A percentile compares a stretch with the other conserved stretches of the same genome.
Conservation (phyloP, 306 rosid genomes). For the Hippophae tibetana region DNA sequence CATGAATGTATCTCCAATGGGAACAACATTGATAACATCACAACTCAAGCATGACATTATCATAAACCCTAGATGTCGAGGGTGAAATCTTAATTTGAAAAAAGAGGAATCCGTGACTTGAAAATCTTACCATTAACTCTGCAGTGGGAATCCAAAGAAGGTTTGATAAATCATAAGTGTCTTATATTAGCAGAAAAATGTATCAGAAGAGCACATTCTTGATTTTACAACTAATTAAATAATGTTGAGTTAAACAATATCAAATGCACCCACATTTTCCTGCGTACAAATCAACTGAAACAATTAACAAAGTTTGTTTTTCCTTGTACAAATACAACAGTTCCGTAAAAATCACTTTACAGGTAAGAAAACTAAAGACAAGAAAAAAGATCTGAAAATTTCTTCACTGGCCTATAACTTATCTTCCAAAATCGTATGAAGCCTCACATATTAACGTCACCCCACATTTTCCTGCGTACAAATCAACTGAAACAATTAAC, state of each 20-base stretch:
- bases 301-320: slow-evolving; percentile 26
- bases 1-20: too few relatives aligned
- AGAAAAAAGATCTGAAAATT: slow-evolving; percentile 30
- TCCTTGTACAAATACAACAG: slow-evolving; percentile 47
- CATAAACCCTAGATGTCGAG: too few relatives aligned
- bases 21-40: too few relatives aligned
- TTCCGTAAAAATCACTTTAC: slow-evolving; percentile 90
- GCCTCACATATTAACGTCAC: slow-evolving; percentile 33
- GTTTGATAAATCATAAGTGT: too few relatives aligned
- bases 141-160: too few relatives aligned
- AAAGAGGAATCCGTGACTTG: too few relatives aligned
- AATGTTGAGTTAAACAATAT: too few relatives aligned
- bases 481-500: slow-evolving; percentile 26
- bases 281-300: slow-evolving; percentile 17
- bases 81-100: too few relatives aligned
- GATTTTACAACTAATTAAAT: background rate
- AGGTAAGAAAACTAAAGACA: slow-evolving; percentile 38
- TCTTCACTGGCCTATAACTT: slow-evolving; percentile 66
- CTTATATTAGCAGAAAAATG: background rate
- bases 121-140: too few relatives aligned
- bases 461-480: slow-evolving; percentile 14
- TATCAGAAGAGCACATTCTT: background rate
- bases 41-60: too few relatives aligned
- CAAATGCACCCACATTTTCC: slow-evolving; percentile 3
- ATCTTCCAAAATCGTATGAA: slow-evolving; percentile 60